A percentile compares a stretch with the other conserved stretches of the same genome.
These are phyloP conservation scores for Pyronema domesticum DNA, from an alignment of 495 filamentous ascomycete species.

Conservation along the genomic window DNA sequence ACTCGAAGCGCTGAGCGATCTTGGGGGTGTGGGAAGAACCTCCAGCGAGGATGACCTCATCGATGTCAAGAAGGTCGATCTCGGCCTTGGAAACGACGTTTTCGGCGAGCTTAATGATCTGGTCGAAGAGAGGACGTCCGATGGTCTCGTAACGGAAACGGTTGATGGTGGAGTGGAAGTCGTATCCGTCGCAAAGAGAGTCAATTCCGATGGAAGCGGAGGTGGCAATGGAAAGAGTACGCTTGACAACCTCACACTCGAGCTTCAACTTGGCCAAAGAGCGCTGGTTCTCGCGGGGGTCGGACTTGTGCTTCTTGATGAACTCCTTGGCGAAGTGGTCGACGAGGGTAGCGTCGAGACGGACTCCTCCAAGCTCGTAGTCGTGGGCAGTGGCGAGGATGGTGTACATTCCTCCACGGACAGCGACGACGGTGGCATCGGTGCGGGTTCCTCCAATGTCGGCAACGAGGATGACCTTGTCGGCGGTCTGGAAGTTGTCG, in stretches of 20 bases:
- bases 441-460: constrained; percentile 87
- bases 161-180: constrained; percentile 84
- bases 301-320: constrained; percentile 77
- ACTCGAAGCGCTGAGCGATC: constrained; percentile 55
- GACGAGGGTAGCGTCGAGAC: constrained; percentile 74
- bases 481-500: constrained; percentile 37
- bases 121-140: constrained; percentile 60
- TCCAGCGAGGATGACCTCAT: constrained; percentile 86
- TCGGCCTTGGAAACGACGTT: constrained; percentile 78
- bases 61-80: constrained; percentile 78
- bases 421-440: constrained; percentile 77
- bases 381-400: constrained; percentile 87
- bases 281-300: constrained; percentile 64
- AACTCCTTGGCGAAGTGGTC: constrained; percentile 98
- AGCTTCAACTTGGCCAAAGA: constrained; percentile 81
- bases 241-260: constrained; percentile 77
- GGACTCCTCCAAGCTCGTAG: constrained; percentile 68
- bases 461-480: constrained; percentile 83
- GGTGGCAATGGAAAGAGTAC: constrained; percentile 68
- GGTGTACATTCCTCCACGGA: constrained; percentile 88
- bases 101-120: constrained; percentile 70
- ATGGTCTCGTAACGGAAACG: constrained; percentile 85
- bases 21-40: constrained; percentile 87
- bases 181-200: constrained; percentile 66
- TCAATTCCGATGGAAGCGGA: constrained; percentile 85